These are phyloP conservation scores for Psilocybe mexicana DNA, from an alignment of 1,284 basidiomycete genomes.

Conservation along the genomic window DNA sequence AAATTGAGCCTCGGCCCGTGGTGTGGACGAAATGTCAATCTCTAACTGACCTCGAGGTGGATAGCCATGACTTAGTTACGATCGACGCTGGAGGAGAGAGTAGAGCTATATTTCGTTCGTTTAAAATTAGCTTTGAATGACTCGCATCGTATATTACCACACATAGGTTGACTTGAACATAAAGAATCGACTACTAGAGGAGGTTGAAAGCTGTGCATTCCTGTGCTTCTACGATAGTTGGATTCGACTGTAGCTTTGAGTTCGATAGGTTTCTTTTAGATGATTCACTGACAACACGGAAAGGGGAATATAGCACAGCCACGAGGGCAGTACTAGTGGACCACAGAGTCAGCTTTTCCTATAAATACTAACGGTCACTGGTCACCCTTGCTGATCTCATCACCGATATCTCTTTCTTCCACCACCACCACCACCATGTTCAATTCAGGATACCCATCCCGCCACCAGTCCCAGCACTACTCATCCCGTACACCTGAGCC, in stretches of 20 bases:
- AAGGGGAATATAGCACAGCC: conserved; percentile 10
- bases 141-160: no score
- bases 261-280: not conserved
- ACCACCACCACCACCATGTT: conserved; percentile 15
- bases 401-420: conserved; percentile 12
- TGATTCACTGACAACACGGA: not conserved
- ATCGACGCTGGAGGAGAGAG: no score
- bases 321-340: not conserved
- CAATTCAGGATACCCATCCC: conserved; percentile 17
- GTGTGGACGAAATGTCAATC: no score
- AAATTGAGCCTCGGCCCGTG: no score
- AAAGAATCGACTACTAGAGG: no score
- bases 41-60: no score
- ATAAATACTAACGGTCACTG: conserved; percentile 6
- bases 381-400: conserved; percentile 12
- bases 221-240: not conserved
- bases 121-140: no score
- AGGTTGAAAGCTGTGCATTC: not conserved
- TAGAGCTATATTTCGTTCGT: no score
- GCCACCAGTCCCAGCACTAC: conserved; percentile 17
- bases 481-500: conserved; percentile 19
- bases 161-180: no score
- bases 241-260: not conserved
- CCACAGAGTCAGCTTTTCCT: not conserved
- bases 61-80: no score